phyloP scores from a whole-genome alignment of 1,284 basidiomycete genomes.

The Leccinum angustisporum region DNA sequence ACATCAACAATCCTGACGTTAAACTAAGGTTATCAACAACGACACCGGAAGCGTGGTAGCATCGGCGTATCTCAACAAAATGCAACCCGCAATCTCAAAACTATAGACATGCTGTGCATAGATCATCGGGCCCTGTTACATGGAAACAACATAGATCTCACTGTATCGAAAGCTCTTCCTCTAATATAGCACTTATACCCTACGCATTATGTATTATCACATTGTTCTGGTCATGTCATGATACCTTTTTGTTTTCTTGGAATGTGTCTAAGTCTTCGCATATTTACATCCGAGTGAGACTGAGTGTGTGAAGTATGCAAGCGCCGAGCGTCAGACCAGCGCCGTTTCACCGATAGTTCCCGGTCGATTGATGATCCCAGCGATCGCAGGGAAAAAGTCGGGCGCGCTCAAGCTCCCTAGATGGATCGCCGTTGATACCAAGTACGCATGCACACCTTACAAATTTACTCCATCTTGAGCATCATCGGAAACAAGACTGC shows the following conservation, averaged over 20 bases:
- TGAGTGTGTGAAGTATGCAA: neutral
- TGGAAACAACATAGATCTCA: slow-evolving; percentile 19
- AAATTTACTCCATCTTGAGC: slow-evolving; percentile 9
- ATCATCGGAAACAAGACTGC: neutral
- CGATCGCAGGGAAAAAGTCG: neutral
- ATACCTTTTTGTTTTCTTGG: slow-evolving; percentile 13
- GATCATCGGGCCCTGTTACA: neutral
- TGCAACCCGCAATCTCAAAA: slow-evolving; percentile 54
- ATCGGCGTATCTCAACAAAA: slow-evolving; percentile 65
- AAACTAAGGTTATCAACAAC: slow-evolving; percentile 53
- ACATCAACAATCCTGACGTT: slow-evolving; percentile 4
- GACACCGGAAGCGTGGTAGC: slow-evolving; percentile 55
- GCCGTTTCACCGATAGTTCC: slow-evolving; percentile 2
- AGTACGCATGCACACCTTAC: neutral
- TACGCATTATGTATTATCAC: slow-evolving; percentile 24
- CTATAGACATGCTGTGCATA: slow-evolving; percentile 27
- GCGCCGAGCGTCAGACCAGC: neutral
- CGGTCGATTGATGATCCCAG: neutral
- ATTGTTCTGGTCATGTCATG: slow-evolving; percentile 1
- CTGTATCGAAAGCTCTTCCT: slow-evolving; percentile 21
- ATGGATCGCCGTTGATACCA: neutral
- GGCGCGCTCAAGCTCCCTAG: neutral
- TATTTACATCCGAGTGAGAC: neutral
- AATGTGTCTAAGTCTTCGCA: neutral
- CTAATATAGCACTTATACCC: slow-evolving; percentile 26